Evolutionary conservation across 768 basidiomycete genomes (phyloP).

Genomic region (Amanita molliuscula): DNA sequence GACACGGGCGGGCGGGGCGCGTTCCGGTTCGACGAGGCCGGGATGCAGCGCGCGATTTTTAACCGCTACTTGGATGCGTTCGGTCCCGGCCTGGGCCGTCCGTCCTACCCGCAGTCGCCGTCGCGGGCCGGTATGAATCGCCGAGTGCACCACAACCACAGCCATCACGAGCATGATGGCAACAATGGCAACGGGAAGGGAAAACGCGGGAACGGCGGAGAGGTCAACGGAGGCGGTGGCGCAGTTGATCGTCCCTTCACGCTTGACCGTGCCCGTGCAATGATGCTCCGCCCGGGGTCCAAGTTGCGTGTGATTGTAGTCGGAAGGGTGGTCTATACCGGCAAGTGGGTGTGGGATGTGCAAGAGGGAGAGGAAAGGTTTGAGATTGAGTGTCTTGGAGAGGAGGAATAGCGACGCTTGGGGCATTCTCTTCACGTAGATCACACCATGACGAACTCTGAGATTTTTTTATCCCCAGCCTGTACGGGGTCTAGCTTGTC

Average conservation of each 20-base stretch:
- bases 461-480: no score
- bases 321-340: constrained; percentile 15
- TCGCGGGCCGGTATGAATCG: no score
- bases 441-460: no score
- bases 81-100: no score
- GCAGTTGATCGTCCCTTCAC: constrained; percentile 19
- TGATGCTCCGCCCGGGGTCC: constrained; percentile 43
- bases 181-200: not conserved
- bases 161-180: not conserved
- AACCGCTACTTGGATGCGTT: not conserved
- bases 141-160: not conserved
- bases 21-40: not conserved
- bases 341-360: constrained; percentile 5
- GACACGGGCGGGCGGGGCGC: not conserved
- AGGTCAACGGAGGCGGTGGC: not conserved
- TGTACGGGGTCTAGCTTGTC: no score
- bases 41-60: not conserved
- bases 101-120: no score
- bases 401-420: not conserved
- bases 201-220: not conserved
- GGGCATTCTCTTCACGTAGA: no score
- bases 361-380: constrained; percentile 6
- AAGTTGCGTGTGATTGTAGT: constrained; percentile 37
- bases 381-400: not conserved
- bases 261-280: constrained; percentile 29